phyloP scores from a whole-genome alignment of 805 yeast species.

The Sugiyamaella chiloensis region DNA sequence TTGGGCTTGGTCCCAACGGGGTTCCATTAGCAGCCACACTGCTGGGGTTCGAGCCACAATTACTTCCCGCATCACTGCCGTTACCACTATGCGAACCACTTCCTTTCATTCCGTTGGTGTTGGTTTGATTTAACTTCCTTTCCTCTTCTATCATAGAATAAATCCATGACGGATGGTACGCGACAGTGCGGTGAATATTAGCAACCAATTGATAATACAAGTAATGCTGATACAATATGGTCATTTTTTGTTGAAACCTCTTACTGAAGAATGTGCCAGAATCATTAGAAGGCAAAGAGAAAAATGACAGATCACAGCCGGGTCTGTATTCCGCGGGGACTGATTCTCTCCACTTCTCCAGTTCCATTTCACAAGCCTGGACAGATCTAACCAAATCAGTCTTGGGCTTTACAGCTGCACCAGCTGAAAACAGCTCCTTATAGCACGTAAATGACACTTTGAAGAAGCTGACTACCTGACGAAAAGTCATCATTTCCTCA shows the following conservation, averaged over 20 bases:
- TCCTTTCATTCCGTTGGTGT: neutral
- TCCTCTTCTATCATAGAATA: constrained; percentile 14
- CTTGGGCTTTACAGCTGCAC: constrained; percentile 14
- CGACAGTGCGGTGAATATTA: constrained; percentile 22
- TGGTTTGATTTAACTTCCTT: constrained; percentile 2
- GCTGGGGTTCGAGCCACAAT: neutral
- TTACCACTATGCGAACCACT: neutral
- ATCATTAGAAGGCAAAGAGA: neutral
- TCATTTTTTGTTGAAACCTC: constrained; percentile 13
- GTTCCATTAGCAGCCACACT: neutral
- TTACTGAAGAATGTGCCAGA: neutral
- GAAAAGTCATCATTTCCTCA: constrained; percentile 1
- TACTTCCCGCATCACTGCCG: neutral
- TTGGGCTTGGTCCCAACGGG: too few relatives aligned
- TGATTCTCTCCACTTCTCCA: constrained; percentile 22
- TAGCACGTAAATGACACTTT: constrained; percentile 18
- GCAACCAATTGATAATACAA: constrained; percentile 23
- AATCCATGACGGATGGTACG: constrained; percentile 27
- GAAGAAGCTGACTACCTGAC: constrained; percentile 10
- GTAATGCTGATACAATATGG: constrained; percentile 20
- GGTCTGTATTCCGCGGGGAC: constrained; percentile 21
- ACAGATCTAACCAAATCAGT: constrained; percentile 18
- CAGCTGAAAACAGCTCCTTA: constrained; percentile 18
- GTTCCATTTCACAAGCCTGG: constrained; percentile 19
- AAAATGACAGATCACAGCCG: constrained; percentile 11